Base-by-base conservation (phyloP, 1,139 yeast genomes). In the Komagataea norvegica region DNA sequence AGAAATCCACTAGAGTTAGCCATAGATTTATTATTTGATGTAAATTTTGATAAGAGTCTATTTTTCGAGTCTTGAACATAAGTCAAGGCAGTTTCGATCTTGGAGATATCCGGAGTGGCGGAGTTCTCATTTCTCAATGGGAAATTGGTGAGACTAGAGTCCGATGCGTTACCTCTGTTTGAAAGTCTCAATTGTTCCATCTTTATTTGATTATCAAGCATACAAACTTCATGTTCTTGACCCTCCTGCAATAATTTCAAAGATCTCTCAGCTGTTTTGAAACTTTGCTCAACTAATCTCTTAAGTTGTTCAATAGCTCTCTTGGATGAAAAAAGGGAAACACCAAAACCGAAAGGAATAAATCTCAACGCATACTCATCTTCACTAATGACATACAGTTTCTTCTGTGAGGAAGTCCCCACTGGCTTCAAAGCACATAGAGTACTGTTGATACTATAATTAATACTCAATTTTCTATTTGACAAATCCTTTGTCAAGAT, bases 401-500 rank as follows among this genome's bases (percentile, higher is more conserved):
- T 38, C 15, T 42, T 31, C 3, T 20, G 20, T 5, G 40, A 34
- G 9, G 33, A 17, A 1, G 34, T 37, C 10, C 9, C 18, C 8
- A 21, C 10, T 18, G 38, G 34, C 19, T 38, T 28, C 13, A 26
- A 5, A 1, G 48, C 54, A 30, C 51, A 38, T 8, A 51, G 16
- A 3, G 41, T 37, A 1, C 48, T 45, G 33, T 48, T 50, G 30
- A 64, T 55, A 11, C 56, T 47, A 37, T 64, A 64, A 35, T 48
- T 55, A 8, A 62, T 50, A 14, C 64, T 57, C 18, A 51, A 25
- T 21, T 43, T 48, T 6, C 51, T 55, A 19, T 47, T 45, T 3
- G 60, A 48, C 18, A 60, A 42, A 51, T 70, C 76, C 6, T 49
- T 47, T 1, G 64, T 59, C 20, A 61, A 27, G 2, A 62, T 51